Conservation (phyloP, 768 basidiomycete genomes). For the Rhodotorula taiwanensis region DNA sequence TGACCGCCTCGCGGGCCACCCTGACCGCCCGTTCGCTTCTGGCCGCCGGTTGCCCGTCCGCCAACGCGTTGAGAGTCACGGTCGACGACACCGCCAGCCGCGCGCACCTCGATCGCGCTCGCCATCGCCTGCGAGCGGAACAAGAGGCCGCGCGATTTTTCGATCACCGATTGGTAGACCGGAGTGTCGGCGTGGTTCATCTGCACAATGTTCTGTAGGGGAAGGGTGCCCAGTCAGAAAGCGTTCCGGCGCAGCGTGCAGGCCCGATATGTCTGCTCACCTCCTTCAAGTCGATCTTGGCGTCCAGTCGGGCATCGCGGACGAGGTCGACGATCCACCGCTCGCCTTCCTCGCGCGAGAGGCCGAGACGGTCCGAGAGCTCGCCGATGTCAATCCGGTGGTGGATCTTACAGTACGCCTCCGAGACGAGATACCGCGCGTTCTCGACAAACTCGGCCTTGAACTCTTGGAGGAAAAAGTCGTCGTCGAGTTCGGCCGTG, state of each 20-base stretch:
- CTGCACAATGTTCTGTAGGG: slow-evolving; percentile 79
- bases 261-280: not conserved
- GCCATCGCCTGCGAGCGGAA: slow-evolving; percentile 76
- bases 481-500: slow-evolving; percentile 64
- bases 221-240: not conserved
- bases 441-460: slow-evolving; percentile 94
- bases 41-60: slow-evolving; percentile 6
- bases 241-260: slow-evolving; percentile 40
- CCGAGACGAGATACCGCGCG: slow-evolving; percentile 88
- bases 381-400: slow-evolving; percentile 61
- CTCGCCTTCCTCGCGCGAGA: slow-evolving; percentile 91
- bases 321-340: slow-evolving; percentile 99
- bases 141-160: slow-evolving; percentile 85
- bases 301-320: slow-evolving; percentile 94
- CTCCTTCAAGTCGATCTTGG: slow-evolving; percentile 85
- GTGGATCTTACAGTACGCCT: slow-evolving; percentile 96
- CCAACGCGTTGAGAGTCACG: slow-evolving; percentile 21
- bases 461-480: slow-evolving; percentile 89
- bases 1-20: not conserved
- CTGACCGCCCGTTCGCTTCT: not conserved
- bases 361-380: slow-evolving; percentile 83
- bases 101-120: slow-evolving; percentile 39
- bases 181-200: slow-evolving; percentile 84
- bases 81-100: slow-evolving; percentile 30
- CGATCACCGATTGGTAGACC: slow-evolving; percentile 87